Conservation (phyloP, 2,329 filamentous ascomycete genomes). For the Xylaria arbuscula region DNA sequence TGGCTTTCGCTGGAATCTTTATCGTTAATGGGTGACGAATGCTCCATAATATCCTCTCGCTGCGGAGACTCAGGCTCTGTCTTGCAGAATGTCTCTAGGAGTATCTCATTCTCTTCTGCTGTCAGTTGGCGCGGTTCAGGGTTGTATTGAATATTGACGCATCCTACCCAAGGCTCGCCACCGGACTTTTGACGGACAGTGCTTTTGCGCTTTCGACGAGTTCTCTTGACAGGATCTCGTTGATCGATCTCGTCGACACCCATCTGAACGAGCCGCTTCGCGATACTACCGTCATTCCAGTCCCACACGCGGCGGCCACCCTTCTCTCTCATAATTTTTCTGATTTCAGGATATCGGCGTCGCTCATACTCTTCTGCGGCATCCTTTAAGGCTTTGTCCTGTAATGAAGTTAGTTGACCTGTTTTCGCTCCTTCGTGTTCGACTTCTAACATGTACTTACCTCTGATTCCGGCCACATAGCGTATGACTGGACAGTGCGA, state of each 20-base stretch:
- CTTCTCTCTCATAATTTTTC: slow-evolving; percentile 59
- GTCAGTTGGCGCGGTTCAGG: slow-evolving; percentile 44
- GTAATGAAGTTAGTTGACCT: slow-evolving; percentile 35
- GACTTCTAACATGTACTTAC: slow-evolving; percentile 55
- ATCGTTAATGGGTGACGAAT: slow-evolving; percentile 37
- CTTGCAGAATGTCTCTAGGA: slow-evolving; percentile 46
- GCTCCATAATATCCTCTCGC: slow-evolving; percentile 39
- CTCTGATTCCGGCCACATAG: slow-evolving; percentile 61
- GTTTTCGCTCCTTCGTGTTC: not conserved
- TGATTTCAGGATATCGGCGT: slow-evolving; percentile 57
- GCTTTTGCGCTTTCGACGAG: slow-evolving; percentile 56
- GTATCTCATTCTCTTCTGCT: slow-evolving; percentile 49
- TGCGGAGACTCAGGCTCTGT: slow-evolving; percentile 34
- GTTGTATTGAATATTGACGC: slow-evolving; percentile 38
- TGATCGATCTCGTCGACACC: slow-evolving; percentile 59
- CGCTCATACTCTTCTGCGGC: slow-evolving; percentile 54
- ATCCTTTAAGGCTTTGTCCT: slow-evolving; percentile 57
- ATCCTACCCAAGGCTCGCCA: slow-evolving; percentile 38
- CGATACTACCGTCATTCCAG: slow-evolving; percentile 62
- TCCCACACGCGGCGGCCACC: slow-evolving; percentile 63
- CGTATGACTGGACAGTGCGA: slow-evolving; percentile 61
- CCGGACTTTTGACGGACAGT: slow-evolving; percentile 39
- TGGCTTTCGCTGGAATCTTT: slow-evolving; percentile 43
- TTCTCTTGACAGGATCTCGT: slow-evolving; percentile 54
- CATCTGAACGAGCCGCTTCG: slow-evolving; percentile 61